Evolutionary conservation across 2,329 filamentous ascomycete genomes (phyloP), one percentile per base, ranked within the genome.

Genomic region (Fusarium goolgardi): DNA sequence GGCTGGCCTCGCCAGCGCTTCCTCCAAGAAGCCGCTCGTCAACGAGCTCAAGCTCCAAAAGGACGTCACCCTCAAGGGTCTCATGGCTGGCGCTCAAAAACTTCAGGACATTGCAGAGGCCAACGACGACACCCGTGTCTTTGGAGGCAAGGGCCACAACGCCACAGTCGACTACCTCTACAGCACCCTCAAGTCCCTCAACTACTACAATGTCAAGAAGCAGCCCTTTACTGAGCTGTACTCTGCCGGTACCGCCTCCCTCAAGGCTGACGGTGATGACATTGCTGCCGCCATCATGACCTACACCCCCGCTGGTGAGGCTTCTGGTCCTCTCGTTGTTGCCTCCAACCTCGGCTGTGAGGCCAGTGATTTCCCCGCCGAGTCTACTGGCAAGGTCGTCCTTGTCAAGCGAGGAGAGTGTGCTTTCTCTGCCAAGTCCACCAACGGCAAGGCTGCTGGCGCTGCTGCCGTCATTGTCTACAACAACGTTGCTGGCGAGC

Each of bases 341-440:
- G 83, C 85, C 18, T 75, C 78, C 25, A 84, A 85, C 73, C 74
- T 88, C 5, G 88, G 88, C 43, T 90, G 88, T 74, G 74, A 75
- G 6, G 77, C 78, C 13, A 75, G 77, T 15, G 86, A 90, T 73
- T 90, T 81, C 75, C 84, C 88, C 1, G 77, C 81, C 3, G 79
- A 79, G 18, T 78, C 87, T 16, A 71, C 80, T 5, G 87, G 85
- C 37, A 85, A 82, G 21, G 84, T 91, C 45, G 89, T 87, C 7
- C 79, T 91, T 23, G 82, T 91, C 55, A 81, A 81, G 8, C 84
- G 89, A 69, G 89, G 89, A 56, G 77, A 71, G 2, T 91, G 89
- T 73, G 70, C 82, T 18, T 91, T 91, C 58, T 83, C 81, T 10
- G 71, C 81, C 23, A 91, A 91, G 80, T 82, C 86, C 9, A 76